Evolutionary conservation across 495 filamentous ascomycete genomes (phyloP).

Genomic region (Penicillium chermesinum): DNA sequence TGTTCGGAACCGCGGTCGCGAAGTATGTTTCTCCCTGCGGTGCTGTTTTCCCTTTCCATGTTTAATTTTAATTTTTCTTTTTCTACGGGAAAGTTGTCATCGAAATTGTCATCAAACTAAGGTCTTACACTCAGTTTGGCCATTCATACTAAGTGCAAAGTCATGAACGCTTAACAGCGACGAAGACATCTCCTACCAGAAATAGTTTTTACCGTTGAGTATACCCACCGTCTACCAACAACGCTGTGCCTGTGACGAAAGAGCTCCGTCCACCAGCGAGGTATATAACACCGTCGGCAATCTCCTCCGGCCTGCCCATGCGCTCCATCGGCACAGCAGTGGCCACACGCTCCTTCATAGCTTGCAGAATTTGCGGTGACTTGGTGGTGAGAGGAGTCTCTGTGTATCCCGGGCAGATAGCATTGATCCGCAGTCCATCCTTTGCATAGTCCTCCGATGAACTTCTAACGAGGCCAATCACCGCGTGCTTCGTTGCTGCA

Average conservation of each 20-base stretch:
- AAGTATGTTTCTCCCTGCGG: too few relatives aligned
- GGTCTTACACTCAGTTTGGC: too few relatives aligned
- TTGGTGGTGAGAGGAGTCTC: constrained; percentile 36
- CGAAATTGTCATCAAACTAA: too few relatives aligned
- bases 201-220: constrained; percentile 15
- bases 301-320: constrained; percentile 36
- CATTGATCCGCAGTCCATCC: constrained; percentile 40
- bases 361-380: constrained; percentile 21
- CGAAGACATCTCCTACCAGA: too few relatives aligned
- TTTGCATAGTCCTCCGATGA: constrained; percentile 43
- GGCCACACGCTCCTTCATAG: constrained; percentile 21
- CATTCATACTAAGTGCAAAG: too few relatives aligned
- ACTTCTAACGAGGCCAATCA: constrained; percentile 29
- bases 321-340: constrained; percentile 37
- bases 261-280: constrained; percentile 33
- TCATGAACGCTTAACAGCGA: too few relatives aligned
- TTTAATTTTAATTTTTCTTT: too few relatives aligned
- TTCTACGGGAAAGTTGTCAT: too few relatives aligned
- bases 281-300: constrained; percentile 42
- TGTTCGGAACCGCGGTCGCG: too few relatives aligned
- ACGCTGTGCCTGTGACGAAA: constrained; percentile 38
- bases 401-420: constrained; percentile 42
- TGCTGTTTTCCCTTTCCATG: too few relatives aligned
- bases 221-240: constrained; percentile 45
- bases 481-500: constrained; percentile 30